These are phyloP conservation scores for Osmozyma mogii DNA, from an alignment of 805 yeast genomes.

Conservation along the genomic window DNA sequence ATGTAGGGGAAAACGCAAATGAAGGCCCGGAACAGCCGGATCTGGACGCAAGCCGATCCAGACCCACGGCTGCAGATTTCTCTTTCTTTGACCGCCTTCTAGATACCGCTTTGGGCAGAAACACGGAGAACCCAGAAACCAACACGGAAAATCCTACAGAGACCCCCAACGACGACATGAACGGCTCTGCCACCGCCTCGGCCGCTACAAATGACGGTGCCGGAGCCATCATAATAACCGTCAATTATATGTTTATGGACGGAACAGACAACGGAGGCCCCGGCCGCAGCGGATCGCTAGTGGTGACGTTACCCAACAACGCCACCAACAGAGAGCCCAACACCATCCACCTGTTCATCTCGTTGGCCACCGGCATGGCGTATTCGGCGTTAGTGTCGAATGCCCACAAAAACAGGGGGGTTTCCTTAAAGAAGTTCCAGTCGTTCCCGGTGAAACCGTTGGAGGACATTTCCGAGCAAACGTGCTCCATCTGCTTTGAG, in stretches of 20 bases:
- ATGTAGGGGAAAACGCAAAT: too few relatives aligned
- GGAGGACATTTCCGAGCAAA: slow-evolving; percentile 19
- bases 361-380: slow-evolving; percentile 65
- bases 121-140: not conserved
- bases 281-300: slow-evolving; percentile 46
- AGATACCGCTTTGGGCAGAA: slow-evolving; percentile 6
- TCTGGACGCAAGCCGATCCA: too few relatives aligned
- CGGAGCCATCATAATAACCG: slow-evolving; percentile 36
- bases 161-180: slow-evolving; percentile 1
- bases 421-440: slow-evolving; percentile 45
- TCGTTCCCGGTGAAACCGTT: slow-evolving; percentile 32
- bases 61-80: slow-evolving; percentile 2
- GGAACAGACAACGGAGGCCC: slow-evolving; percentile 29
- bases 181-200: slow-evolving; percentile 1
- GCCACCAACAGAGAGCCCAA: slow-evolving; percentile 52
- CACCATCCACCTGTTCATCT: slow-evolving; percentile 50
- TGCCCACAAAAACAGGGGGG: slow-evolving; percentile 42
- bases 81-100: slow-evolving; percentile 9
- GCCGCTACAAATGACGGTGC: slow-evolving; percentile 11
- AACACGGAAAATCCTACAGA: not conserved
- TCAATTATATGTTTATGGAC: slow-evolving; percentile 36
- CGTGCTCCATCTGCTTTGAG: slow-evolving; percentile 64
- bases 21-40: too few relatives aligned
- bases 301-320: slow-evolving; percentile 61
- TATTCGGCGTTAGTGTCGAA: slow-evolving; percentile 50